Evolutionary conservation across 2,329 filamentous ascomycete species (phyloP), one percentile per base, ranked within the genome.

Genomic region (Colletotrichum kahawae): DNA sequence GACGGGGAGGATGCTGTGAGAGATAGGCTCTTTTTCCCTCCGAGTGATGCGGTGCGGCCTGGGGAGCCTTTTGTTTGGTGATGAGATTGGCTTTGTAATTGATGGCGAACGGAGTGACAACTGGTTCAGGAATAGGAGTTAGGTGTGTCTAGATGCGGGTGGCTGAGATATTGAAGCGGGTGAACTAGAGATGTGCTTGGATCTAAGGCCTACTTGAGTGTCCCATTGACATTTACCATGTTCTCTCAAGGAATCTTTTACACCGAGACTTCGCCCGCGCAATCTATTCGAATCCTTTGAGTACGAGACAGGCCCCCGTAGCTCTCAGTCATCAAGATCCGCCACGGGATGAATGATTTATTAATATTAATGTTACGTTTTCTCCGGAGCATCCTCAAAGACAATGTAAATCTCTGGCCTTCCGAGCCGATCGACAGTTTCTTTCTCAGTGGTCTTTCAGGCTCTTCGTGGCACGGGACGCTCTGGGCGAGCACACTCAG

Each of bases 211-310:
- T n/a, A 48, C 43, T 48, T 21, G 43, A n/a, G 43, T 48, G 43
- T 21, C 10, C 5, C 10, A 21, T 4, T 0, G 13, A 21, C 5
- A 13, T 21, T 48, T 48, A 48, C 5, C 18, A 48, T 3, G 9
- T 48, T n/a, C 18, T 4, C 0, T 43, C 18, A 1, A n/a, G 0
- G 4, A 5, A 4, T 43, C 2, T n/a, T n/a, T n/a, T 48, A 5
- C 5, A 1, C 3, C 18, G 38, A 48, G 1, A 48, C 18, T 48
- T 48, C 9, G 0, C 8, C 12, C 0, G 5, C 38, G 38, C 38
- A n/a, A 3, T 48, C 18, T n/a, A 12, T 12, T n/a, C 9, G 2
- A 48, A n/a, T 48, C 38, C 2, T 9, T 43, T 7, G 16, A 10
- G 0, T 43, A 43, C 5, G 16, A 8, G 38, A 10, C 38, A 16